phyloP scores from a whole-genome alignment of 208 protist species.

The Trypanosoma mega region DNA sequence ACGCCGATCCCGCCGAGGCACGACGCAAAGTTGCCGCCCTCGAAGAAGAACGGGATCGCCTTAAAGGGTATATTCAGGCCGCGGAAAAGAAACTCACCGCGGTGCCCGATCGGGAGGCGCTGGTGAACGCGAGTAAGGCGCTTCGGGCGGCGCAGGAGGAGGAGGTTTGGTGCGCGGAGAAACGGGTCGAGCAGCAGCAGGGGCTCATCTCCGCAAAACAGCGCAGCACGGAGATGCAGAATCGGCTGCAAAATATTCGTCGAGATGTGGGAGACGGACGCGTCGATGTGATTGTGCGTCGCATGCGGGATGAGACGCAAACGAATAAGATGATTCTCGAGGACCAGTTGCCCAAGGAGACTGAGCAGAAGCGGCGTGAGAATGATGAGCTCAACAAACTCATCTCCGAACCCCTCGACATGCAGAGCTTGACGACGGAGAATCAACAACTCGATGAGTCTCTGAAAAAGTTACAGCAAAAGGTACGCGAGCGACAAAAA shows the following conservation, averaged over 20 bases:
- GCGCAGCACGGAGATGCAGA: conserved; percentile 70
- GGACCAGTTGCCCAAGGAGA: conserved; percentile 83
- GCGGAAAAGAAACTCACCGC: conserved; percentile 71
- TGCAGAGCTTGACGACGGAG: conserved; percentile 50
- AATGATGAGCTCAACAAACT: conserved; percentile 77
- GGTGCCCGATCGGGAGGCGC: conserved; percentile 75
- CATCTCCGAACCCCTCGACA: conserved; percentile 85
- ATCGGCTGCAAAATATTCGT: conserved; percentile 80
- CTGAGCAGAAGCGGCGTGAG: conserved; percentile 68
- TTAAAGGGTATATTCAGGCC: conserved; percentile 68
- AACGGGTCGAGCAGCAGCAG: conserved; percentile 80
- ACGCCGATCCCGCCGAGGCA: conserved; percentile 76
- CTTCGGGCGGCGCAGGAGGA: conserved; percentile 79
- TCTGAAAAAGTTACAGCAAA: conserved; percentile 48
- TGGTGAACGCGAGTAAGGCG: conserved; percentile 66
- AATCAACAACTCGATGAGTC: conserved; percentile 78
- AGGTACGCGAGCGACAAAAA: conserved; percentile 60
- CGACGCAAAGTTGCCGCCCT: conserved; percentile 64
- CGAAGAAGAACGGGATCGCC: conserved; percentile 75
- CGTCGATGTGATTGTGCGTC: conserved; percentile 81
- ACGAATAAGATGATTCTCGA: conserved; percentile 86
- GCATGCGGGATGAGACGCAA: conserved; percentile 87
- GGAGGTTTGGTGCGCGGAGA: conserved; percentile 63
- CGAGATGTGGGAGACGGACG: conserved; percentile 78
- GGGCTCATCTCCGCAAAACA: conserved; percentile 67